Conservation (phyloP, 2,329 filamentous ascomycete species). For the Incumbomyces delicatus region DNA sequence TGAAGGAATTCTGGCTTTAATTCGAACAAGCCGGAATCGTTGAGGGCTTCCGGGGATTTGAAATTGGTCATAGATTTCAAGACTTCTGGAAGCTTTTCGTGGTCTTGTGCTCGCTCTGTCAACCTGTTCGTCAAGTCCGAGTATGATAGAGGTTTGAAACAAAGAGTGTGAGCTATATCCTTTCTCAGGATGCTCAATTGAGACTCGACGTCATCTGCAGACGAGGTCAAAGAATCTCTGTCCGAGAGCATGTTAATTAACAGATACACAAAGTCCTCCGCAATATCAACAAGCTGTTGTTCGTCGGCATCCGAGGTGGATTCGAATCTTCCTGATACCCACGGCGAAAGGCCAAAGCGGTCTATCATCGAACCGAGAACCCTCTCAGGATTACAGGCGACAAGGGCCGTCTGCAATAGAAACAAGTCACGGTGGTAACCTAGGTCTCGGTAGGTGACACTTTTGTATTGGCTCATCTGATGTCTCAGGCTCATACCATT, state of each 20-base stretch:
- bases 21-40: conserved; percentile 89
- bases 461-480: conserved; percentile 87
- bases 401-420: conserved; percentile 79
- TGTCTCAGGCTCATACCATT: conserved; percentile 94
- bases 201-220: conserved; percentile 54
- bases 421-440: conserved; percentile 93
- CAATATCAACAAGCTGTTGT: conserved; percentile 76
- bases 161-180: conserved; percentile 86
- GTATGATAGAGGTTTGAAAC: conserved; percentile 92
- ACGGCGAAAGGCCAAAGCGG: conserved; percentile 76
- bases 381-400: conserved; percentile 70
- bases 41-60: conserved; percentile 80
- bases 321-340: conserved; percentile 76
- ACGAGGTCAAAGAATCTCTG: conserved; percentile 65
- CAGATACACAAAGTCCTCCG: conserved; percentile 91
- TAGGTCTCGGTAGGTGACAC: conserved; percentile 79
- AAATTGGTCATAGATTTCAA: conserved; percentile 82
- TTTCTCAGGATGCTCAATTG: conserved; percentile 66
- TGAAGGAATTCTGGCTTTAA: conserved; percentile 77
- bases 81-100: conserved; percentile 76
- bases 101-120: conserved; percentile 79
- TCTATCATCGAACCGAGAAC: conserved; percentile 86
- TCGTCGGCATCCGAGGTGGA: conserved; percentile 72
- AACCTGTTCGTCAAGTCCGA: conserved; percentile 81
- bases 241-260: conserved; percentile 87